phyloP scores from a whole-genome alignment of 176 grass and related monocot species.

The Elymus sibiricus region DNA sequence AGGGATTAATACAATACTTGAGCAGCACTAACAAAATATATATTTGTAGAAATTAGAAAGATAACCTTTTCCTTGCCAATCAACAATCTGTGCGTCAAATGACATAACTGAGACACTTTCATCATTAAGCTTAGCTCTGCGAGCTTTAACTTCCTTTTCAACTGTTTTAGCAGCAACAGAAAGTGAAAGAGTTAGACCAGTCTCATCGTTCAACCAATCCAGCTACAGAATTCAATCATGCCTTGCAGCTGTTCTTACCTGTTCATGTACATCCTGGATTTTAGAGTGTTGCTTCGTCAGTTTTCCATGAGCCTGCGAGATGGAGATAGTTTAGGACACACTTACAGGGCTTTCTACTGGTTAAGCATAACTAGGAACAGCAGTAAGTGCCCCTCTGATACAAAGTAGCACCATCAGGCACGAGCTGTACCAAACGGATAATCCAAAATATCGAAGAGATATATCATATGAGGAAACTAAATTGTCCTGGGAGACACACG shows the following conservation, averaged over 20 bases:
- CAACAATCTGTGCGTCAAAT: no score
- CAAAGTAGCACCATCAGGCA: not conserved
- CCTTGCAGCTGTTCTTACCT: conserved; percentile 38
- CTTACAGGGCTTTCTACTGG: not conserved
- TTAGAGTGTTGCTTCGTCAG: conserved; percentile 42
- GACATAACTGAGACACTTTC: no score
- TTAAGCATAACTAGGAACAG: not conserved
- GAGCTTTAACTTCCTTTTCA: no score
- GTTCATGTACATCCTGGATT: conserved; percentile 61
- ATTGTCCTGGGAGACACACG: not conserved
- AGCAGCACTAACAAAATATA: conserved; percentile 8
- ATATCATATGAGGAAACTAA: not conserved
- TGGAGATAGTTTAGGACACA: conserved; percentile 7
- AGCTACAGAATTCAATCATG: not conserved
- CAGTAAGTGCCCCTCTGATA: not conserved
- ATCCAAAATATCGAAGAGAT: not conserved
- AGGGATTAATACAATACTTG: conserved; percentile 2
- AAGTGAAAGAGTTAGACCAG: not conserved
- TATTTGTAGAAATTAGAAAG: not conserved
- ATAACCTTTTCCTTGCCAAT: conserved; percentile 48
- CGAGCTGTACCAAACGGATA: not conserved
- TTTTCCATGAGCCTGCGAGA: conserved; percentile 62
- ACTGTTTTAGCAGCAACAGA: not conserved
- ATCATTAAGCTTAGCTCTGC: no score
- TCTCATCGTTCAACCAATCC: conserved; percentile 14